Base-by-base conservation (phyloP, 2,329 filamentous ascomycete genomes). In the Penicillium glabrum region DNA sequence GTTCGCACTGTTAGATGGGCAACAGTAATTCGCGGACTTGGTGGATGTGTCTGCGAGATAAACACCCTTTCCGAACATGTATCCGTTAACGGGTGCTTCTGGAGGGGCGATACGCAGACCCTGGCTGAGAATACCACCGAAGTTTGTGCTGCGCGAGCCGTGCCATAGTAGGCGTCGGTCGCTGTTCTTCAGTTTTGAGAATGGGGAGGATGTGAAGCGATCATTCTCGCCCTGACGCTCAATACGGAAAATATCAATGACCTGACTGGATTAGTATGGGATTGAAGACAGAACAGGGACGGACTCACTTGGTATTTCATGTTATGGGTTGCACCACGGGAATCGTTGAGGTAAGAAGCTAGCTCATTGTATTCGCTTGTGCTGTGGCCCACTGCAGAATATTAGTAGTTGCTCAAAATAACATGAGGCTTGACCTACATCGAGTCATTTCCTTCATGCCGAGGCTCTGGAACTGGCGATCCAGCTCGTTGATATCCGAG, bases 41-140 rank as follows among this genome's bases (percentile, higher is more conserved):
- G 85, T 89, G 0, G 86, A 89, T 82, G 92, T 92, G 67, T 96
- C 91, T 2, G 91, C 91, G 2, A 96, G 83, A 69, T 96, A 96
- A 46, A 96, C 89, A 45, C 91, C 91, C 73, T 96, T 96, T 56
- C 89, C 91, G 64, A 96, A 96, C 89, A 93, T 93, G 77, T 93
- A 92, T 1, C 90, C 90, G 5, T 81, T 83, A 0, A 86, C 86
- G 0, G 91, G 92, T 0, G 91, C 91, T 72, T 96, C 78, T 1
- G 77, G 77, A 0, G 92, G 92, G 7, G 92, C 92, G 62, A 96
- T 96, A n/a, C 91, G 89, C 7, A 96, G 83, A 62, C 92, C 92
- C 73, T 96, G 90, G 56, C 86, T 89, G 43, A 96, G 83, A 57
- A 96, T 96, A 68, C 91, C 92, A 68, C 89, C 91, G 63, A 88